These are phyloP conservation scores for Plectosphaerella plurivora DNA, from an alignment of 2,329 filamentous ascomycete species.

Conservation along the genomic window DNA sequence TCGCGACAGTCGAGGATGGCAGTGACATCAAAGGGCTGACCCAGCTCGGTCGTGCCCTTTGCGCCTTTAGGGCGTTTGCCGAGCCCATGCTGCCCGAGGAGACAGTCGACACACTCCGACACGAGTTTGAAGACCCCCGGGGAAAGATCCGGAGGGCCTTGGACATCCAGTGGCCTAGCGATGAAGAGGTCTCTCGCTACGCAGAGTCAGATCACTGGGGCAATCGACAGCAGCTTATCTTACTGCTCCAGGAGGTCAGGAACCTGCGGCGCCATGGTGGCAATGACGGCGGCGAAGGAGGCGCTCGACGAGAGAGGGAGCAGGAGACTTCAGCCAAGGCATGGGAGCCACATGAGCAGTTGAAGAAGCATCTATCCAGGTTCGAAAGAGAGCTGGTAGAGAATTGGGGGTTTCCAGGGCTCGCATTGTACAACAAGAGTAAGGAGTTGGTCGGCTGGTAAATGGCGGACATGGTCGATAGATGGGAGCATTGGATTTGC, in stretches of 20 bases:
- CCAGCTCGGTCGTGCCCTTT: conserved; percentile 29
- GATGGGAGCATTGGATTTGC: too few relatives aligned
- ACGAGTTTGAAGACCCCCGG: conserved; percentile 17
- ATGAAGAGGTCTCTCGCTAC: conserved; percentile 28
- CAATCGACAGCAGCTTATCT: conserved; percentile 3
- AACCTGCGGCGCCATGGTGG: neutral
- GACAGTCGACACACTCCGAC: conserved; percentile 24
- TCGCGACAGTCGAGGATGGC: conserved; percentile 21
- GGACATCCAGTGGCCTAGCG: conserved; percentile 33
- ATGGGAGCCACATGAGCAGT: neutral
- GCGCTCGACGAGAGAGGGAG: neutral
- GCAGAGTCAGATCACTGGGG: conserved; percentile 12
- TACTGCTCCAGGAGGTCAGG: neutral
- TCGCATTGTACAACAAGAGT: neutral
- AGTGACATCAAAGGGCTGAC: conserved; percentile 10
- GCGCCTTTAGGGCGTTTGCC: conserved; percentile 44
- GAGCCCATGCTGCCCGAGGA: conserved; percentile 31
- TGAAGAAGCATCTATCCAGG: neutral
- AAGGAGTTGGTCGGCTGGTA: neutral
- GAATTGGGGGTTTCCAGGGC: neutral
- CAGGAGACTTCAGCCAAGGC: neutral
- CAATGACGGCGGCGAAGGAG: neutral
- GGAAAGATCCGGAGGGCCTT: conserved; percentile 15
- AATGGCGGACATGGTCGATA: too few relatives aligned
- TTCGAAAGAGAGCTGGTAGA: neutral